A percentile compares a stretch with the other conserved stretches of the same genome.
phyloP scores from a whole-genome alignment of 2,329 filamentous ascomycete genomes.

The Fusarium vanettenii region DNA sequence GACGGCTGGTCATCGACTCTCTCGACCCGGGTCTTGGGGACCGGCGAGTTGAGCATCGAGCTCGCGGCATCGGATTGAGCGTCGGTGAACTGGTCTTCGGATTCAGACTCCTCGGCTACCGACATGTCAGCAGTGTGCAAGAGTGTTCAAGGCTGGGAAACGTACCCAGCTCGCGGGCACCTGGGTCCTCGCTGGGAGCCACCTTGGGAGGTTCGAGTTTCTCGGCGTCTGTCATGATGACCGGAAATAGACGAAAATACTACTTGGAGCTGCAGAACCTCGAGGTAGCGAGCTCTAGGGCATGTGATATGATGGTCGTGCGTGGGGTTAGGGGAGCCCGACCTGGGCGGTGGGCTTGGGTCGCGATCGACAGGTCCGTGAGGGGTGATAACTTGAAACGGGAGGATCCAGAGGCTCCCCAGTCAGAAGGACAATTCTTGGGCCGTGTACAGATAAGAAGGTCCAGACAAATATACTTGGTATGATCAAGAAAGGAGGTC shows the following conservation, averaged over 20 bases:
- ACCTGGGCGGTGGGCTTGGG: constrained; percentile 20
- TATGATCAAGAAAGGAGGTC: constrained; percentile 32
- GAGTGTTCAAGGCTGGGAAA: constrained; percentile 4
- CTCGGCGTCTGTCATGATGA: constrained; percentile 46
- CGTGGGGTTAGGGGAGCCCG: constrained; percentile 32
- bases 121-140: constrained; percentile 38
- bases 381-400: constrained; percentile 7
- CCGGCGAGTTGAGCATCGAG: constrained; percentile 59
- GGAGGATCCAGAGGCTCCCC: constrained; percentile 4
- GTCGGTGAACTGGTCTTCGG: constrained; percentile 77
- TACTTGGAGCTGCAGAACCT: constrained; percentile 7
- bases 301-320: constrained; percentile 37
- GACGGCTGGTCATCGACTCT: constrained; percentile 63
- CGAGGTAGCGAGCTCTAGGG: constrained; percentile 10
- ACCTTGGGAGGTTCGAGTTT: constrained; percentile 49
- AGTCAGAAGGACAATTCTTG: not conserved
- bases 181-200: constrained; percentile 60
- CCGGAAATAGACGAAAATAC: constrained; percentile 4
- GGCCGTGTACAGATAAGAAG: constrained; percentile 3
- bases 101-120: constrained; percentile 67
- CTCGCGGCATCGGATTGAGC: constrained; percentile 65
- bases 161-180: constrained; percentile 70
- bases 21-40: constrained; percentile 70
- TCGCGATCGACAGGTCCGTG: constrained; percentile 11
- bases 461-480: constrained; percentile 12